These are phyloP conservation scores for Saitozyma podzolica DNA, from an alignment of 768 basidiomycete genomes.

Conservation along the genomic window DNA sequence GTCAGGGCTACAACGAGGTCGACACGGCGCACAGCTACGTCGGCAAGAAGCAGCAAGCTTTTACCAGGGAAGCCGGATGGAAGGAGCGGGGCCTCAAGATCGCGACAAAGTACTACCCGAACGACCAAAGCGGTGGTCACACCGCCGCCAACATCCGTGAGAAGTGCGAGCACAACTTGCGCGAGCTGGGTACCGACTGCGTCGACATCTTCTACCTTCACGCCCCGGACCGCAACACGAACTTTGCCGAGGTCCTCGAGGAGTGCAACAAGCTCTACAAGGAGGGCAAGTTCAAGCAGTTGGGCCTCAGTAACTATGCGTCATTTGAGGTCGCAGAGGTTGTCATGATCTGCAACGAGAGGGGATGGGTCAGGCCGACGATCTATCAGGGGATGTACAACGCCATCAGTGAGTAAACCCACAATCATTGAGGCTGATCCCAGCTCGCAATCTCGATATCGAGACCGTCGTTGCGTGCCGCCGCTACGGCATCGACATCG, in stretches of 20 bases:
- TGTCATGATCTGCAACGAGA: slow-evolving; percentile 54
- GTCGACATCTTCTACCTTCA: slow-evolving; percentile 61
- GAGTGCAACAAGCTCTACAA: slow-evolving; percentile 59
- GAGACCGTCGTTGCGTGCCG: slow-evolving; percentile 34
- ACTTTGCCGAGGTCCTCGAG: slow-evolving; percentile 58
- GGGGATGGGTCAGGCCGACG: slow-evolving; percentile 59
- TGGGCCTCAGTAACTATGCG: slow-evolving; percentile 58
- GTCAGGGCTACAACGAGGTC: slow-evolving; percentile 63
- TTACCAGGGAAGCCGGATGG: slow-evolving; percentile 51
- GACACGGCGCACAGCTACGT: slow-evolving; percentile 48
- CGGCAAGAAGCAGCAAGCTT: slow-evolving; percentile 48
- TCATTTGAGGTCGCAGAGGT: slow-evolving; percentile 57
- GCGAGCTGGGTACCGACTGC: slow-evolving; percentile 57
- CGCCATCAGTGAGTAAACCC: slow-evolving; percentile 24
- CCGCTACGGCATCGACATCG: slow-evolving; percentile 44
- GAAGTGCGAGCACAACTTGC: slow-evolving; percentile 53
- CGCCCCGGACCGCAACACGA: slow-evolving; percentile 55
- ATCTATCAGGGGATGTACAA: slow-evolving; percentile 57
- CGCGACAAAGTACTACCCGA: slow-evolving; percentile 65
- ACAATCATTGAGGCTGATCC: neutral
- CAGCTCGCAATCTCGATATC: slow-evolving; percentile 30
- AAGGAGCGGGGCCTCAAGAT: slow-evolving; percentile 60
- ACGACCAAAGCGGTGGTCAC: slow-evolving; percentile 36
- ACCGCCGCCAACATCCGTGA: slow-evolving; percentile 51
- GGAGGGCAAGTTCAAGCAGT: slow-evolving; percentile 60